Conservation (phyloP, 495 filamentous ascomycete genomes). For the Aspergillus indologenus region DNA sequence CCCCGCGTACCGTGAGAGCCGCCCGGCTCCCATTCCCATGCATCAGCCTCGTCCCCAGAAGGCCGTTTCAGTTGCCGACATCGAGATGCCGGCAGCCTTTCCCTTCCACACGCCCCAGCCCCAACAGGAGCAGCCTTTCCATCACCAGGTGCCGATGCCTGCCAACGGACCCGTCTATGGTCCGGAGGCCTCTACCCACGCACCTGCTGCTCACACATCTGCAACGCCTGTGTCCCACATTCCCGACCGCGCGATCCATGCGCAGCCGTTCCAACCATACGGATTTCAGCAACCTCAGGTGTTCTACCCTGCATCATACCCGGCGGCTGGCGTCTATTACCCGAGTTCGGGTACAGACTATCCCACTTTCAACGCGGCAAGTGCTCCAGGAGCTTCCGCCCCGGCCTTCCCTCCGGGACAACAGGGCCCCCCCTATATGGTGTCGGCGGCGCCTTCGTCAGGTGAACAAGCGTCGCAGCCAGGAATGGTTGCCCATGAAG, state of each 20-base stretch:
- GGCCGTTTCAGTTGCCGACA: slow-evolving; percentile 87
- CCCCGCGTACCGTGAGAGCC: slow-evolving; percentile 74
- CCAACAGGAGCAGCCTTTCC: slow-evolving; percentile 78
- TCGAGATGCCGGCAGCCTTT: slow-evolving; percentile 78
- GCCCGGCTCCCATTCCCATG: slow-evolving; percentile 75
- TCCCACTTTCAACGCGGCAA: slow-evolving; percentile 39
- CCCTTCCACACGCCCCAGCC: slow-evolving; percentile 69
- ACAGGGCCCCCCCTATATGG: slow-evolving; percentile 39
- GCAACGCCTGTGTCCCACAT: slow-evolving; percentile 93
- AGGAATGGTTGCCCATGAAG: slow-evolving; percentile 83
- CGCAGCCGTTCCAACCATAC: slow-evolving; percentile 85
- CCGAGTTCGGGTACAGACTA: slow-evolving; percentile 40
- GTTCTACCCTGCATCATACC: slow-evolving; percentile 62
- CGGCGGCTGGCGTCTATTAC: slow-evolving; percentile 54
- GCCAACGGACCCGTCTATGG: slow-evolving; percentile 55
- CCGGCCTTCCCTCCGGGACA: slow-evolving; percentile 53
- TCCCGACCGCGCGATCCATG: slow-evolving; percentile 90
- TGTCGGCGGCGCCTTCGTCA: slow-evolving; percentile 39
- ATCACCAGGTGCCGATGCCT: slow-evolving; percentile 80
- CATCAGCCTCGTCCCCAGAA: slow-evolving; percentile 96
- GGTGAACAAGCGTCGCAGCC: slow-evolving; percentile 50
- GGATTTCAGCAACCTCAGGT: slow-evolving; percentile 53
- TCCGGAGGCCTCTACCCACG: slow-evolving; percentile 60
- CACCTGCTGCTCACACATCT: slow-evolving; percentile 73
- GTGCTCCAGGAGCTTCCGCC: slow-evolving; percentile 51